Evolutionary conservation across 768 basidiomycete genomes (phyloP).

Genomic region (Mycena epipterygia): DNA sequence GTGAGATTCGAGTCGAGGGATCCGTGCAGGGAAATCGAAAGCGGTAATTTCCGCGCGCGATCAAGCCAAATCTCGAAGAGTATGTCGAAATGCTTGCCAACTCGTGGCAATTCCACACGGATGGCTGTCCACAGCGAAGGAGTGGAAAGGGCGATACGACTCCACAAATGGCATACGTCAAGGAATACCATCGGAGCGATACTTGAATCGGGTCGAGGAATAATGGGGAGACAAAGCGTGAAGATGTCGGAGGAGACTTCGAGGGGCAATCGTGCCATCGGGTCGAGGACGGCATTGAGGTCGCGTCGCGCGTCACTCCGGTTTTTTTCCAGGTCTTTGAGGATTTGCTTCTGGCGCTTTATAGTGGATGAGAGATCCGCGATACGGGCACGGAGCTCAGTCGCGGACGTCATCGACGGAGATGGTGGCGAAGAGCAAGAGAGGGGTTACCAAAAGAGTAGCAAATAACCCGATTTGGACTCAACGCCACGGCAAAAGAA

Average conservation of each 20-base stretch:
- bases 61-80: background rate
- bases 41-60: background rate
- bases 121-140: background rate
- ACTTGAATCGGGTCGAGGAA: background rate
- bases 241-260: constrained; percentile 20
- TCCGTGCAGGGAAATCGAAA: background rate
- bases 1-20: background rate
- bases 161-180: background rate
- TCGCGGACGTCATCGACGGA: background rate
- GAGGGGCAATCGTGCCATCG: background rate
- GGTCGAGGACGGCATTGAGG: constrained; percentile 12
- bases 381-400: background rate
- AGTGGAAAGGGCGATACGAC: background rate
- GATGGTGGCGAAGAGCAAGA: too few relatives aligned
- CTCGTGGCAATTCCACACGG: background rate
- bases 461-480: too few relatives aligned
- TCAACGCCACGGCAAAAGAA: too few relatives aligned
- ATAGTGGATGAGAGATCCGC: background rate
- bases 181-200: background rate
- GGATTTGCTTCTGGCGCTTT: background rate
- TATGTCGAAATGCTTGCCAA: background rate
- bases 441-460: too few relatives aligned
- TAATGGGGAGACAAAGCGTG: background rate
- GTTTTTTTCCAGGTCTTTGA: background rate
- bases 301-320: background rate